Evolutionary conservation across 148 eudicot genomes (phyloP).

Genomic region (Fagopyrum tataricum): DNA sequence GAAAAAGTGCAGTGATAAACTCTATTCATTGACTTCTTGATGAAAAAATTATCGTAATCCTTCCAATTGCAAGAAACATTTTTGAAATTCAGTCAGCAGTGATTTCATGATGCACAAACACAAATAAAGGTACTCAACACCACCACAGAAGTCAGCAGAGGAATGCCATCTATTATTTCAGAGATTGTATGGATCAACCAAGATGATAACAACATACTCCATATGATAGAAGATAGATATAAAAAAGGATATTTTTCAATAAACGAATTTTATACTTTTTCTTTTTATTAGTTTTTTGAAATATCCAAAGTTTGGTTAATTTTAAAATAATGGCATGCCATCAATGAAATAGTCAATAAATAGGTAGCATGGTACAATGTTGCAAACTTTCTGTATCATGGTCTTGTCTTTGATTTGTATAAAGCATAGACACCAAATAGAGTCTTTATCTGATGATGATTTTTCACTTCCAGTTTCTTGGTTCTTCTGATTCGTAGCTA

Average conservation of each 20-base stretch:
- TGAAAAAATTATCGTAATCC: neutral
- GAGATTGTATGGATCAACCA: neutral
- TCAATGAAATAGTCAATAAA: neutral
- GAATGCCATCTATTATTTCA: neutral
- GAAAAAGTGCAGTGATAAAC: neutral
- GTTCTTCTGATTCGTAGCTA: conserved; percentile 35
- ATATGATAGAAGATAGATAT: neutral
- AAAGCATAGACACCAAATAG: neutral
- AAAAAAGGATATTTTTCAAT: neutral
- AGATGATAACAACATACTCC: neutral
- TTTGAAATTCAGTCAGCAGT: neutral
- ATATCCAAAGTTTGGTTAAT: too few species aligned
- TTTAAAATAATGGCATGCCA: neutral
- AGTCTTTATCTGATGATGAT: neutral
- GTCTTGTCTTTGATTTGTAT: neutral
- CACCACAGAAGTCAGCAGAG: neutral
- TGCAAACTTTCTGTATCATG: neutral
- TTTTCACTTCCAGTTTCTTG: conserved; percentile 7
- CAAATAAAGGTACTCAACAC: neutral
- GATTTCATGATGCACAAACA: neutral
- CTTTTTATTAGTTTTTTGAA: too few species aligned
- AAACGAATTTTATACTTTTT: too few species aligned
- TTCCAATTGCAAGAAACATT: neutral
- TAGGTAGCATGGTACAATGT: neutral
- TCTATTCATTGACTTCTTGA: neutral